phyloP scores from a whole-genome alignment of 2,329 filamentous ascomycete species.

The Colletotrichum orbiculare region DNA sequence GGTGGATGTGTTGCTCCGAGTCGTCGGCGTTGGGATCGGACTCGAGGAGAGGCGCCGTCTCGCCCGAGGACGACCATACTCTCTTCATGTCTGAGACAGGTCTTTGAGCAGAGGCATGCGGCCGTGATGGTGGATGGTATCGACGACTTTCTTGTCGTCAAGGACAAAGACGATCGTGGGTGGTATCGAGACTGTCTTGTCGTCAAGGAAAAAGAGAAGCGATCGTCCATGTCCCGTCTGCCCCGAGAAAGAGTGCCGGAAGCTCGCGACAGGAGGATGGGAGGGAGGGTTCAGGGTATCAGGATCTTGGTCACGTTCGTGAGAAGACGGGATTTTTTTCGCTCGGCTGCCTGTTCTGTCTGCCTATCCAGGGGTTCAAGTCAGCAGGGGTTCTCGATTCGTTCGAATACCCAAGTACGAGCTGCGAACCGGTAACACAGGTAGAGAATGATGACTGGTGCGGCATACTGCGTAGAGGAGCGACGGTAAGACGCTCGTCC shows the following conservation, averaged over 20 bases:
- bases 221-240: too few relatives aligned
- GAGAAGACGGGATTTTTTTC: background rate
- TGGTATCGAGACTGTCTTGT: background rate
- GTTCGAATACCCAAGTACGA: background rate
- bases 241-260: too few relatives aligned
- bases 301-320: background rate
- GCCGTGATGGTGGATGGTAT: background rate
- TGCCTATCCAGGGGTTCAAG: background rate
- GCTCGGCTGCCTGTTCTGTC: background rate
- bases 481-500: too few relatives aligned
- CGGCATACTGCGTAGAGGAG: too few relatives aligned
- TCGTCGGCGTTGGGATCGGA: slow-evolving; percentile 21
- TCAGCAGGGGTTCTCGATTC: background rate
- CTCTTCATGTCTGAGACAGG: slow-evolving; percentile 18
- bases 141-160: background rate
- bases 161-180: background rate
- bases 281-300: background rate
- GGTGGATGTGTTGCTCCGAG: background rate
- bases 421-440: background rate
- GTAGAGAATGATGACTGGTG: background rate
- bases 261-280: background rate
- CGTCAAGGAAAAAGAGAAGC: background rate
- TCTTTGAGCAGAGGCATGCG: background rate
- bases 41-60: slow-evolving; percentile 31
- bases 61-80: slow-evolving; percentile 17